These are phyloP conservation scores for Phytophthora fragariaefolia DNA, from an alignment of 352 stramenopile species.

Conservation along the genomic window DNA sequence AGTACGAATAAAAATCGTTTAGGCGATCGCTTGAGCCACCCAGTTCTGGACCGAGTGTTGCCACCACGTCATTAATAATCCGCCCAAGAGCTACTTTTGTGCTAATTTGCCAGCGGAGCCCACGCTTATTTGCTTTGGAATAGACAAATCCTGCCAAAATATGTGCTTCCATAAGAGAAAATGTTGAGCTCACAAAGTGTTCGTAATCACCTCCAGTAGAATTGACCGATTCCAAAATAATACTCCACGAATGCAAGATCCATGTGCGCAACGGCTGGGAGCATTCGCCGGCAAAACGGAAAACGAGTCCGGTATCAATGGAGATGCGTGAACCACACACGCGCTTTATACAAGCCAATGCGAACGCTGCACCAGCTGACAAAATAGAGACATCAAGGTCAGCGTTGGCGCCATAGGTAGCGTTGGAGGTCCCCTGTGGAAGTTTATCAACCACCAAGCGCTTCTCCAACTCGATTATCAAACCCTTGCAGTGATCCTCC, in stretches of 20 bases:
- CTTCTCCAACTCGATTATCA: constrained; percentile 81
- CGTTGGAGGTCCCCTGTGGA: constrained; percentile 39
- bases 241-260: constrained; percentile 86
- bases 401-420: constrained; percentile 29
- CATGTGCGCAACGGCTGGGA: constrained; percentile 82
- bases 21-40: constrained; percentile 47
- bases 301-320: constrained; percentile 80
- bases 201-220: constrained; percentile 82
- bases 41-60: constrained; percentile 67
- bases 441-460: constrained; percentile 66
- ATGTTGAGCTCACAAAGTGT: constrained; percentile 80
- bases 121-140: constrained; percentile 69
- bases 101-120: constrained; percentile 54
- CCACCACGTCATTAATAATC: constrained; percentile 77
- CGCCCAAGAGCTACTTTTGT: constrained; percentile 63
- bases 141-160: constrained; percentile 78
- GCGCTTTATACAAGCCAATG: constrained; percentile 82
- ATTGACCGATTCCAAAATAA: constrained; percentile 82
- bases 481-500: constrained; percentile 51
- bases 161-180: constrained; percentile 77
- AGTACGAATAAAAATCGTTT: constrained; percentile 76
- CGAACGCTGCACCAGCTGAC: constrained; percentile 72
- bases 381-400: constrained; percentile 57
- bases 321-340: constrained; percentile 77
- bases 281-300: constrained; percentile 68